A percentile compares a stretch with the other conserved stretches of the same genome.
Evolutionary conservation across 352 stramenopile species (phyloP).

Genomic region (Globisporangium nunn): DNA sequence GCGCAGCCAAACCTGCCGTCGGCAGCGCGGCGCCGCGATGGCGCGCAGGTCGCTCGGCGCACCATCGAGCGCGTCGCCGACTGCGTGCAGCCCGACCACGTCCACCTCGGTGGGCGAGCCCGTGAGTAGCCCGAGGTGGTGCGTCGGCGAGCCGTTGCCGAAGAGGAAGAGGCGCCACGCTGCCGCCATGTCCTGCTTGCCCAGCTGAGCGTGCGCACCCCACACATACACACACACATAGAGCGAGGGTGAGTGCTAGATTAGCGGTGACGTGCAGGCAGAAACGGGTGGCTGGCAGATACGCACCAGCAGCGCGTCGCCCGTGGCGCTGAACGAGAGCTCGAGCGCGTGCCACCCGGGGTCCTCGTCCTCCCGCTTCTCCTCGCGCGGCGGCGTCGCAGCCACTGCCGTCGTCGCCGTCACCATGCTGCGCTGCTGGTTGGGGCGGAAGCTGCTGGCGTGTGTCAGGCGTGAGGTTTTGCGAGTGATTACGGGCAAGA

Average conservation of each 20-base stretch:
- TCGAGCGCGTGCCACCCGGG: conserved; percentile 11
- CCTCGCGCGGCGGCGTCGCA: too few relatives aligned
- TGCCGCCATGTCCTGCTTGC: conserved; percentile 47
- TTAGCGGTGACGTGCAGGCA: too few relatives aligned
- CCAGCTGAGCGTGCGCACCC: conserved; percentile 22
- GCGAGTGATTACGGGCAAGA: too few relatives aligned
- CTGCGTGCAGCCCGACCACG: conserved; percentile 55
- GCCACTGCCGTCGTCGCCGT: too few relatives aligned
- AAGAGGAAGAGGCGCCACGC: conserved; percentile 81
- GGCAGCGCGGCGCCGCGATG: conserved; percentile 50
- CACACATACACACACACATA: background rate
- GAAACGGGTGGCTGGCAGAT: too few relatives aligned
- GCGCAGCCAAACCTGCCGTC: conserved; percentile 74
- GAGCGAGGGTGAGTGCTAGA: background rate
- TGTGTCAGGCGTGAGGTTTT: too few relatives aligned
- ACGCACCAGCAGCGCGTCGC: conserved; percentile 10
- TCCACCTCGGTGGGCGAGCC: conserved; percentile 71
- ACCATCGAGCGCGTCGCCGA: conserved; percentile 31
- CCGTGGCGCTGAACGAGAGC: conserved; percentile 11
- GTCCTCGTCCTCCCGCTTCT: background rate
- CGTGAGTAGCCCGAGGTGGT: conserved; percentile 73
- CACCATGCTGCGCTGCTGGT: background rate
- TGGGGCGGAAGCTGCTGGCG: too few relatives aligned
- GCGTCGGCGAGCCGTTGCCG: conserved; percentile 76
- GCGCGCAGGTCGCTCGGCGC: conserved; percentile 34